Evolutionary conservation across 345 rosid genomes (phyloP).

Genomic region (Eucalyptus melliodora): DNA sequence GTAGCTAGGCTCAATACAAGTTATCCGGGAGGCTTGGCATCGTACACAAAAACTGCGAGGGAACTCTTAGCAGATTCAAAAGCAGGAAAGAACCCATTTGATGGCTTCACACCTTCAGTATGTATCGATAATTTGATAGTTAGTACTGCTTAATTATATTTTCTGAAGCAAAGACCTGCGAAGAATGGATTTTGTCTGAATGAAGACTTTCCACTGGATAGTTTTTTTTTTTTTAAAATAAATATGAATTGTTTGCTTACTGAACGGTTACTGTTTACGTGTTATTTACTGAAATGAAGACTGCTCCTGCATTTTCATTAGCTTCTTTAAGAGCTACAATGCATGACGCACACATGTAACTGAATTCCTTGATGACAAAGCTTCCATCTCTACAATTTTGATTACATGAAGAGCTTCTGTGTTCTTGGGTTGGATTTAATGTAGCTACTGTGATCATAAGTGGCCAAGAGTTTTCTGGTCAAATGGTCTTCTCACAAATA

Average conservation of each 20-base stretch:
- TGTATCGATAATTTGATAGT: background rate
- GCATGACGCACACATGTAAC: background rate
- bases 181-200: background rate
- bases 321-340: background rate
- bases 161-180: background rate
- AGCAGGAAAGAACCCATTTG: conserved; percentile 88
- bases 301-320: background rate
- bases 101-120: conserved; percentile 94
- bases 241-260: background rate
- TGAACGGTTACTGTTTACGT: background rate
- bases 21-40: conserved; percentile 84
- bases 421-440: background rate
- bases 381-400: background rate
- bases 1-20: conserved; percentile 60
- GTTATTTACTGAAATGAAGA: background rate
- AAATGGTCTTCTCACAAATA: background rate
- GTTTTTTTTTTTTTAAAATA: background rate
- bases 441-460: background rate
- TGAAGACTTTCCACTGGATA: background rate
- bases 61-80: conserved; percentile 84
- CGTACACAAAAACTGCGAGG: conserved; percentile 61
- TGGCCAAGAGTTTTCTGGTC: background rate
- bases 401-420: background rate
- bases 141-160: background rate
- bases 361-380: background rate